Evolutionary conservation across 345 rosid genomes (phyloP).

Genomic region (Syzygium jambos): DNA sequence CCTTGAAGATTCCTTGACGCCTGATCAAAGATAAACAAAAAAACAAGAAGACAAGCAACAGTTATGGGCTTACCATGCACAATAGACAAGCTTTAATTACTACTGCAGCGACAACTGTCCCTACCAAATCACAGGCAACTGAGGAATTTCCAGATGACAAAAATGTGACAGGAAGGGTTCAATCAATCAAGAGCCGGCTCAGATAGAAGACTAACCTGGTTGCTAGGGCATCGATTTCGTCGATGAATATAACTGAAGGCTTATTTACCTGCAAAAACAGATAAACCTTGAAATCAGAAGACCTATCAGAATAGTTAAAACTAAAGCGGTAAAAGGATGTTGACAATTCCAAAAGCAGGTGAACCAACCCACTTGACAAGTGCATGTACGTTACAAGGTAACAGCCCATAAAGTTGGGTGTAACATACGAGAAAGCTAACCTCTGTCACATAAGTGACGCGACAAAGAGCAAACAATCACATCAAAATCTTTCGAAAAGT

Average conservation of each 20-base stretch:
- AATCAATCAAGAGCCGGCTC: background rate
- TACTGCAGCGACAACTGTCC: background rate
- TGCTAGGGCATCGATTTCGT: conserved; percentile 92
- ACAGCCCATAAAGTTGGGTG: background rate
- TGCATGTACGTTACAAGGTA: background rate
- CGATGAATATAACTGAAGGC: conserved; percentile 93
- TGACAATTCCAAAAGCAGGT: background rate
- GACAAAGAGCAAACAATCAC: background rate
- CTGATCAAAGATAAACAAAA: conserved; percentile 25
- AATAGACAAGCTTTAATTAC: background rate
- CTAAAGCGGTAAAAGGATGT: background rate
- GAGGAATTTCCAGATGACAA: background rate
- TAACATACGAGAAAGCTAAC: background rate
- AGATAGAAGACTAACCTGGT: conserved; percentile 47
- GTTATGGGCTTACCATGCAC: background rate
- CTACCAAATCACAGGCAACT: background rate
- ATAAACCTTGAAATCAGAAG: conserved; percentile 10
- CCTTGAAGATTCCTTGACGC: conserved; percentile 90
- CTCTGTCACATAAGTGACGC: background rate
- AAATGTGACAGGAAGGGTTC: background rate
- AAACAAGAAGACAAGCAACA: background rate
- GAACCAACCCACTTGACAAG: background rate
- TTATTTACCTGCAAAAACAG: conserved; percentile 68
- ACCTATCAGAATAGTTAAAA: background rate
- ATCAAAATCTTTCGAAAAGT: background rate